phyloP scores from a whole-genome alignment of 176 grass and related monocot species.

The Bromus sterilis region DNA sequence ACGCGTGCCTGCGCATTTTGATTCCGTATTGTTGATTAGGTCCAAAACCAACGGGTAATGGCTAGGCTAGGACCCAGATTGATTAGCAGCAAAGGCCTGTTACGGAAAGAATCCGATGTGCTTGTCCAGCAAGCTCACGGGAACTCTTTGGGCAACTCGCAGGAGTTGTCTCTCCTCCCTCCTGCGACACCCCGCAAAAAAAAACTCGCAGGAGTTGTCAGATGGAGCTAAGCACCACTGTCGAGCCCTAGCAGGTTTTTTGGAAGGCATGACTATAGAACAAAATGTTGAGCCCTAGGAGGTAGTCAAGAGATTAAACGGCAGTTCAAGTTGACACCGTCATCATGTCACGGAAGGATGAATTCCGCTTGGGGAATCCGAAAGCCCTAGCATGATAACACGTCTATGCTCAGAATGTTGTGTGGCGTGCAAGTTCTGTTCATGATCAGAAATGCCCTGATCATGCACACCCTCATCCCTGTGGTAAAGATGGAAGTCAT shows the following conservation, averaged over 20 bases:
- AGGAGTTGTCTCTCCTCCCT: background rate
- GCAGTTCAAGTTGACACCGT: background rate
- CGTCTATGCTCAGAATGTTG: background rate
- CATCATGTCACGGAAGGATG: background rate
- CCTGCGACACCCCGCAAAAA: too few species aligned
- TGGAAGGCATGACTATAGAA: too few species aligned
- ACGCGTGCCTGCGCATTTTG: background rate
- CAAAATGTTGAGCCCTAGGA: background rate
- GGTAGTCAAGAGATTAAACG: background rate
- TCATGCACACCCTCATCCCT: background rate
- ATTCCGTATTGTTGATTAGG: background rate
- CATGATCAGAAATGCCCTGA: background rate
- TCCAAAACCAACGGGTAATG: background rate
- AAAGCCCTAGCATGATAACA: background rate
- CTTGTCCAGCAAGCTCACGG: background rate
- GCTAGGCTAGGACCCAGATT: background rate
- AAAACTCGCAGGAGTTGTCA: background rate
- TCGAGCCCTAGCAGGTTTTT: background rate
- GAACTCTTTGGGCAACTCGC: background rate
- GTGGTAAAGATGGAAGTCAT: background rate
- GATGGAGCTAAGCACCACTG: background rate
- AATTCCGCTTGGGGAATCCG: background rate
- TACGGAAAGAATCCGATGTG: background rate
- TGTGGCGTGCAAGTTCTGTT: background rate
- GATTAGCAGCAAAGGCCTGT: background rate